Base-by-base conservation (phyloP, 108 stramenopile genomes). In the Cyclotella distinguenda region DNA sequence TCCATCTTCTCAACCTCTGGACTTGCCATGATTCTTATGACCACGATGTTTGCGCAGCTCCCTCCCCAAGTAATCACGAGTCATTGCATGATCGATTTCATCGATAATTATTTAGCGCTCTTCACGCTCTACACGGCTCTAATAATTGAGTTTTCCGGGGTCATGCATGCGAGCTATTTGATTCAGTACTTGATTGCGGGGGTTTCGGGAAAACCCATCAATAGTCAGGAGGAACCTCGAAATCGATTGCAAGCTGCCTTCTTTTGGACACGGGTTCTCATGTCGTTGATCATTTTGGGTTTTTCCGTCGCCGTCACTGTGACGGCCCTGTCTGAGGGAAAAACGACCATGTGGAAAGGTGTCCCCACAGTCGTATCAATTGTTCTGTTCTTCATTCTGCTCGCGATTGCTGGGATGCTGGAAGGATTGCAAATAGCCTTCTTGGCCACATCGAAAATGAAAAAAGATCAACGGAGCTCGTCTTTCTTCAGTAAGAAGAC, bases 381-480 rank as follows among this genome's bases (percentile, higher is more conserved):
- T 34, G 32, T 80, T 34, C 43, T 85, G 18, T 84, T 89, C 65
- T 70, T 86, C 50, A 25, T 82, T 25, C 71, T 89, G 25, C 68
- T 86, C 62, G 69, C 72, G 45, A 49, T 82, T 34, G 84, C 84
- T 19, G 85, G 84, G 55, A 72, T 86, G 60, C 35, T 89, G 23
- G 88, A 89, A 67, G 85, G 75, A 43, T 83, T 89, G 82, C 89
- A 90, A 63, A 90, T 90, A 66, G 85, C 89, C 45, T 79, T 86
- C 59, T 90, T 86, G 39, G 82, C 89, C 38, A 84, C 85, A 32
- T 52, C 84, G 64, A 90, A 86, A 74, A 53, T 85, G 22, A 58
- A 68, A 22, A 78, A 83, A 70, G 53, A 49, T 9, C 82, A 86
- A 38, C 84, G 82, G 25, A 75, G 77, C n/a, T 66, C 67, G 7